Conservation (phyloP, 202 grass and related monocot species). For the Zizania palustris region DNA sequence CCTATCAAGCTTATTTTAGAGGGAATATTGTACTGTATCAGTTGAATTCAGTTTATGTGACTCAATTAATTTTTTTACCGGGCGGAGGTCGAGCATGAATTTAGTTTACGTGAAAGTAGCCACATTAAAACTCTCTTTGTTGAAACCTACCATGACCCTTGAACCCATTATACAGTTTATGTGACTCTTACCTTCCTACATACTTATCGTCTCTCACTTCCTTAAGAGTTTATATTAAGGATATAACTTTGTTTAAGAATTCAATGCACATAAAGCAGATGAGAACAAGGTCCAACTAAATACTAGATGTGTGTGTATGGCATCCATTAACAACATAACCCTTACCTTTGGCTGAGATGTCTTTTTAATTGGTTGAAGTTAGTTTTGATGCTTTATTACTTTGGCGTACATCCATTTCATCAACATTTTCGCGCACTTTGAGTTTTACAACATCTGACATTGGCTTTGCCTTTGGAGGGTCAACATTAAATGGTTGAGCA, state of each 20-base stretch:
- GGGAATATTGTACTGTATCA: too few species aligned
- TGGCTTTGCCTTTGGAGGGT: slow-evolving; percentile 55
- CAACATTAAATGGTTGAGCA: slow-evolving; percentile 51
- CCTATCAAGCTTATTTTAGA: too few species aligned
- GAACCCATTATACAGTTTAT: not conserved
- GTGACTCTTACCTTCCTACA: not conserved
- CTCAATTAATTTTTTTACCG: too few species aligned
- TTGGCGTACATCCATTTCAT: slow-evolving; percentile 54
- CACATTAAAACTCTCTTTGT: slow-evolving; percentile 11
- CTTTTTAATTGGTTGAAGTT: slow-evolving; percentile 68
- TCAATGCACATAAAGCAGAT: not conserved
- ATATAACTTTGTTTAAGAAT: too few species aligned
- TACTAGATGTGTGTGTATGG: not conserved
- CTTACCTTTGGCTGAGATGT: slow-evolving; percentile 72
- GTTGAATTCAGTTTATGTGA: too few species aligned
- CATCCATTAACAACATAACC: not conserved
- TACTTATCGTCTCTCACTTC: too few species aligned
- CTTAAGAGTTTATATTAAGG: too few species aligned
- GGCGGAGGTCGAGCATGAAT: too few species aligned
- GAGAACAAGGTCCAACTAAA: slow-evolving; percentile 5
- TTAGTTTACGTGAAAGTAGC: too few species aligned
- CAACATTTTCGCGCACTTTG: slow-evolving; percentile 49
- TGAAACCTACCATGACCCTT: slow-evolving; percentile 26
- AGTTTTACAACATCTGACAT: slow-evolving; percentile 58
- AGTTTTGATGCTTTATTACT: slow-evolving; percentile 58